These are phyloP conservation scores for Saccharomycopsis schoenii DNA, from an alignment of 805 yeast genomes.

Conservation along the genomic window DNA sequence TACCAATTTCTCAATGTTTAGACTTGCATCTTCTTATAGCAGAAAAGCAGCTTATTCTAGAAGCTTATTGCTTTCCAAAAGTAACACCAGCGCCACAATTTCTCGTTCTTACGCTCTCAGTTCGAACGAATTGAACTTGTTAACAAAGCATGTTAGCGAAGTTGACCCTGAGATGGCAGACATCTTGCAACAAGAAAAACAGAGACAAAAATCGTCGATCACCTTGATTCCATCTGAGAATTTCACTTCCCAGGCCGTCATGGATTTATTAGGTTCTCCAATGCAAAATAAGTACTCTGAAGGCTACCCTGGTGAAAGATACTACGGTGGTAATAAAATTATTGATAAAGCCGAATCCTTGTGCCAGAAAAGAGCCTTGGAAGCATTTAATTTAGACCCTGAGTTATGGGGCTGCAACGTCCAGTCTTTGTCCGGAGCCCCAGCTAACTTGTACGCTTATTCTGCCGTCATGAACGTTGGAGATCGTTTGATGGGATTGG, in stretches of 20 bases:
- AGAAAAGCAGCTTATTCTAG: not conserved
- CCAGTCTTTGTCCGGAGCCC: constrained; percentile 93
- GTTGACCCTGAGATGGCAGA: constrained; percentile 73
- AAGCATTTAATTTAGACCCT: constrained; percentile 72
- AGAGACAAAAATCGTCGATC: constrained; percentile 88
- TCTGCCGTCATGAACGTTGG: constrained; percentile 92
- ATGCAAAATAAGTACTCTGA: constrained; percentile 98
- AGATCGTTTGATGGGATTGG: constrained; percentile 96
- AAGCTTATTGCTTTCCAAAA: not conserved
- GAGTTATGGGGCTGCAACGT: constrained; percentile 97
- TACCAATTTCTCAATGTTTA: not conserved
- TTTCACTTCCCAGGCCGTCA: constrained; percentile 91
- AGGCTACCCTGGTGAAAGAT: constrained; percentile 98
- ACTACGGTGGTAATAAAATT: constrained; percentile 97
- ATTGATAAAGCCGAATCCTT: constrained; percentile 88
- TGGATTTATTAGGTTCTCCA: constrained; percentile 94
- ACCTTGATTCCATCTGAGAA: constrained; percentile 95
- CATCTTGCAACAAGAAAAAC: constrained; percentile 69
- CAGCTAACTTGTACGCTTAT: constrained; percentile 95
- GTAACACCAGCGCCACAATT: constrained; percentile 16
- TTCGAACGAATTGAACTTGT: constrained; percentile 10
- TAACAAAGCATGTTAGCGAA: constrained; percentile 35
- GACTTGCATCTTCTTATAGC: not conserved
- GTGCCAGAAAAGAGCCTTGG: constrained; percentile 91
- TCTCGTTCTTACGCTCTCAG: constrained; percentile 19